A percentile compares a stretch with the other conserved stretches of the same genome.
These are phyloP conservation scores for Oenanthe sinensis DNA, from an alignment of 129 eudicot genomes.

Conservation along the genomic window DNA sequence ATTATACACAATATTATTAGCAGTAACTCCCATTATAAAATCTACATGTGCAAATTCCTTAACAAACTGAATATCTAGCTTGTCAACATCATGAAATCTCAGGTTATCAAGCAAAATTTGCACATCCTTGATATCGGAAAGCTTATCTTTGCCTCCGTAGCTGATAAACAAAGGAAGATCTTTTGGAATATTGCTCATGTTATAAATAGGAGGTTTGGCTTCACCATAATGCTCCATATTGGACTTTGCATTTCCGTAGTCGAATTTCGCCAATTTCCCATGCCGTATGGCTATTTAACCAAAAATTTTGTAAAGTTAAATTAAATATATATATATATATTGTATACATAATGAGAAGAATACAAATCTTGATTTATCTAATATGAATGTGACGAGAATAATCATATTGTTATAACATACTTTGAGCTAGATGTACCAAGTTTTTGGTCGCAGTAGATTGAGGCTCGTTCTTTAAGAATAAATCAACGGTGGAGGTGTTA, in stretches of 20 bases:
- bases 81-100: conserved; percentile 32
- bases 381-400: background rate
- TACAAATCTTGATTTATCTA: background rate
- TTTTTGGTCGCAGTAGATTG: conserved; percentile 83
- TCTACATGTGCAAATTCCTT: conserved; percentile 45
- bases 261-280: conserved; percentile 35
- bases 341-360: background rate
- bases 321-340: background rate
- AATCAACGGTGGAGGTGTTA: conserved; percentile 54
- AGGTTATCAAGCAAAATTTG: conserved; percentile 26
- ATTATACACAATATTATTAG: conserved; percentile 32
- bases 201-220: conserved; percentile 28
- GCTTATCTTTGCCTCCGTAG: conserved; percentile 43
- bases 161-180: conserved; percentile 38
- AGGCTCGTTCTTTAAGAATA: conserved; percentile 66
- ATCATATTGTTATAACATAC: conserved; percentile 29
- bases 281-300: conserved; percentile 22
- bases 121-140: conserved; percentile 40
- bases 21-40: conserved; percentile 35
- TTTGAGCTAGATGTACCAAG: conserved; percentile 84
- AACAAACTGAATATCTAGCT: conserved; percentile 31
- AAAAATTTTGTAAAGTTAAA: background rate
- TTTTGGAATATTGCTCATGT: conserved; percentile 30
- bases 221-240: conserved; percentile 33
- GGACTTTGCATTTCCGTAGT: conserved; percentile 16